phyloP scores from a whole-genome alignment of 2,329 filamentous ascomycete species.

The Leptographium flavum region DNA sequence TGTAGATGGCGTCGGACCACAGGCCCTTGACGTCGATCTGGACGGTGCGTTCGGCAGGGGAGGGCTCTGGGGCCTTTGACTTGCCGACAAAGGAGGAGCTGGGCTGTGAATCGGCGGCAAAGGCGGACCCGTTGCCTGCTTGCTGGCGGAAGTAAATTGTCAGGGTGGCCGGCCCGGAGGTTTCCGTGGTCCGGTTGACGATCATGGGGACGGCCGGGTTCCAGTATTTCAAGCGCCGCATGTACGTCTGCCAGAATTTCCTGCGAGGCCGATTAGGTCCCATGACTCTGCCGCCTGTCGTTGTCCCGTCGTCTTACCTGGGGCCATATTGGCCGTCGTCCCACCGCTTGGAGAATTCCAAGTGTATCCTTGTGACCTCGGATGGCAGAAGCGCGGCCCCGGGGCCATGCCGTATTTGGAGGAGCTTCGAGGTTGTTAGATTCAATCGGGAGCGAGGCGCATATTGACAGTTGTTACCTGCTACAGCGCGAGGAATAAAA shows the following conservation, averaged over 20 bases:
- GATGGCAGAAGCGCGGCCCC: slow-evolving; percentile 71
- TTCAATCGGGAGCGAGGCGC: neutral
- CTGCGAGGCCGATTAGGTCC: slow-evolving; percentile 26
- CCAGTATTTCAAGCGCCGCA: slow-evolving; percentile 84
- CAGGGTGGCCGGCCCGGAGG: slow-evolving; percentile 43
- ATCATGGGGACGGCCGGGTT: slow-evolving; percentile 79
- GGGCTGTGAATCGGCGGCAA: slow-evolving; percentile 22
- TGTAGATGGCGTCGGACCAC: slow-evolving; percentile 46
- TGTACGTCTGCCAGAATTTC: slow-evolving; percentile 75
- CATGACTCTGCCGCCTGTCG: neutral
- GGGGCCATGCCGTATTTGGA: slow-evolving; percentile 63
- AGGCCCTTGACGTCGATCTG: slow-evolving; percentile 51
- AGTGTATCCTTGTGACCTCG: slow-evolving; percentile 59
- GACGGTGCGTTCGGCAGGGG: slow-evolving; percentile 33
- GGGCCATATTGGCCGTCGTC: slow-evolving; percentile 58
- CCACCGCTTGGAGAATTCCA: slow-evolving; percentile 52
- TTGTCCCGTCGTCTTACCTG: slow-evolving; percentile 33
- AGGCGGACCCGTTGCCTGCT: slow-evolving; percentile 3
- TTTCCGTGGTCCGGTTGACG: slow-evolving; percentile 52
- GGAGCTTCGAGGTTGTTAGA: slow-evolving; percentile 34
- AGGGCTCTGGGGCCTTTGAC: slow-evolving; percentile 33
- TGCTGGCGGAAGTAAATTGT: slow-evolving; percentile 46
- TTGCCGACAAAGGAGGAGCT: slow-evolving; percentile 32
- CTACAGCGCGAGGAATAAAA: slow-evolving; percentile 15
- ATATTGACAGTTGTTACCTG: slow-evolving; percentile 22